phyloP scores from a whole-genome alignment of 768 basidiomycete species.

The Boletellus ananiceps region DNA sequence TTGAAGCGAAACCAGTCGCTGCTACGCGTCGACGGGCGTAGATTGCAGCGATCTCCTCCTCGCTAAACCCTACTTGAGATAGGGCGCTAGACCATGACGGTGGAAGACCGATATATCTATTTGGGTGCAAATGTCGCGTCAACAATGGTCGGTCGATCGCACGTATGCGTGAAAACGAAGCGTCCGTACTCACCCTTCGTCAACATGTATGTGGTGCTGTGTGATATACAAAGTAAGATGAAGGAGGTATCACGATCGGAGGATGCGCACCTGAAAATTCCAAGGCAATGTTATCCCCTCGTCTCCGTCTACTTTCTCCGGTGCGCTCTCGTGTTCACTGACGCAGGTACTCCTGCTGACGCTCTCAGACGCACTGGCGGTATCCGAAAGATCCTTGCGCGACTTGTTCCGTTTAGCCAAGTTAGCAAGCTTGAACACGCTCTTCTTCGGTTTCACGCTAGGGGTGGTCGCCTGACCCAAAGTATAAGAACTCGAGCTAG shows the following conservation, averaged over 20 bases:
- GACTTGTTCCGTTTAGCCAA: constrained; percentile 33
- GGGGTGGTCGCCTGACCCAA: constrained; percentile 1
- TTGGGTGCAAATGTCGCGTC: not conserved
- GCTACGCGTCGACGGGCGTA: constrained; percentile 36
- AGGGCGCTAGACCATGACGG: constrained; percentile 70
- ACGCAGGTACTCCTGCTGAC: constrained; percentile 10
- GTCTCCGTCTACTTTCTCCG: constrained; percentile 37
- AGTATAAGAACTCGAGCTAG: constrained; percentile 15
- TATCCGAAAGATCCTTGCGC: constrained; percentile 27
- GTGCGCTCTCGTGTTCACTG: constrained; percentile 6
- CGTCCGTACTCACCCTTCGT: constrained; percentile 53
- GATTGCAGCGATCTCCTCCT: constrained; percentile 65
- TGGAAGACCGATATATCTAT: constrained; percentile 60
- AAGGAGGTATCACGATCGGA: not conserved
- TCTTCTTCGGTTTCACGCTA: constrained; percentile 24
- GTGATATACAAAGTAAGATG: constrained; percentile 1
- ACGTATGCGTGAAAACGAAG: constrained; percentile 1
- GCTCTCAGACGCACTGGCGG: constrained; percentile 11
- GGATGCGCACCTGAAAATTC: constrained; percentile 60
- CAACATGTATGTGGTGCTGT: constrained; percentile 78
- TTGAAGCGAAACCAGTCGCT: constrained; percentile 3
- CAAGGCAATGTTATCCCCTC: constrained; percentile 64
- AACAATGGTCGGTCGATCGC: not conserved
- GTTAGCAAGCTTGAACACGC: constrained; percentile 35
- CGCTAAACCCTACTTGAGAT: constrained; percentile 54